A percentile compares a stretch with the other conserved stretches of the same genome.
Evolutionary conservation across 441 rosid genomes (phyloP).

Genomic region (Melastoma candidum): DNA sequence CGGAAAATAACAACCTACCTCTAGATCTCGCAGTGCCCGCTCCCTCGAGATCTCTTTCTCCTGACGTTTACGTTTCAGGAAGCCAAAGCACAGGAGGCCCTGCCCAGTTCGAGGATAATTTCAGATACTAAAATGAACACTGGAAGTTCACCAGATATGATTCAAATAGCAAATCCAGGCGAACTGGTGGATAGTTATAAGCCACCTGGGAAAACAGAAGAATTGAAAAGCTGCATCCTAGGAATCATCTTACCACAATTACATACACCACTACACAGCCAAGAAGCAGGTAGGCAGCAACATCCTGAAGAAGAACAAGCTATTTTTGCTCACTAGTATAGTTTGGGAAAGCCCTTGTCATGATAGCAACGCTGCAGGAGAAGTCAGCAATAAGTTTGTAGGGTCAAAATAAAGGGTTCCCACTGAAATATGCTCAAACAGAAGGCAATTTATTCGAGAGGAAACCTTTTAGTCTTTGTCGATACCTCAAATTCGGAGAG

Average conservation of each 20-base stretch:
- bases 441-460: background rate
- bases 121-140: background rate
- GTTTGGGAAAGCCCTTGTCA: conserved; percentile 92
- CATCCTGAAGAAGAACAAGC: conserved; percentile 59
- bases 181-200: background rate
- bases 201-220: background rate
- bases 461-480: background rate
- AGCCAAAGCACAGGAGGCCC: conserved; percentile 3
- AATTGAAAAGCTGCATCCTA: background rate
- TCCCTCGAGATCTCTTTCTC: background rate
- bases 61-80: background rate
- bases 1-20: background rate
- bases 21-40: background rate
- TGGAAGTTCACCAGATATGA: background rate
- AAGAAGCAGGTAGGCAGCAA: conserved; percentile 86
- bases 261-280: conserved; percentile 69
- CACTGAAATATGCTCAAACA: background rate
- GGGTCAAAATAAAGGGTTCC: background rate
- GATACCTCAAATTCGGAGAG: too few relatives aligned
- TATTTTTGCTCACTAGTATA: conserved; percentile 30
- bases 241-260: conserved; percentile 37
- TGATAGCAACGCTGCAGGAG: conserved; percentile 75
- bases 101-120: background rate
- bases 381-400: conserved; percentile 5
- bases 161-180: background rate